Base-by-base conservation (phyloP, 139 green algal species). In the Desmodesmus armatus region DNA sequence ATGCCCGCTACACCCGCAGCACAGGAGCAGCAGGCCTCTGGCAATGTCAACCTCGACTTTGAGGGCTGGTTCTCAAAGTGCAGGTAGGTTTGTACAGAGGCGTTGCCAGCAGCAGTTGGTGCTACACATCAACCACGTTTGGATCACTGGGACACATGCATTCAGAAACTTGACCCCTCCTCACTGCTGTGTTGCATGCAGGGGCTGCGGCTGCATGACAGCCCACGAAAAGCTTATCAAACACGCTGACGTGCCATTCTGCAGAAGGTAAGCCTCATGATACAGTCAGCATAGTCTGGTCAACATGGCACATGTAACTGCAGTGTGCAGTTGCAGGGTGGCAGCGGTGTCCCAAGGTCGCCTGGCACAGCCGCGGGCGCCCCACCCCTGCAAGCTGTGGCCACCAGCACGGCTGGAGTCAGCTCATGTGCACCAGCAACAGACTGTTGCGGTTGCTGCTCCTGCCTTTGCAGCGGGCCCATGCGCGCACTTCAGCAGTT, bases 181-280 rank as follows among this genome's bases (percentile, higher is more conserved):
- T 60, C 6, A 13, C 63, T 43, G 13, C 31, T 70, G 44, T 49
- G 25, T 41, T 37, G 33, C 3, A 3, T 78, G 63, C 79, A 65
- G 80, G 35, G 80, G 80, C 21, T 85, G 80, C 37, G 80, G 80
- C 31, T 67, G 80, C 19, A 77, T 85, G 80, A 85, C 80, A 37
- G 80, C 80, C 1, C 47, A 85, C 27, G 80, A 85, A 41, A 33
- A 78, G 65, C 2, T 27, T 0, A 78, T 85, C 31, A 7, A 43
- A 7, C 33, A 23, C 21, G 23, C 27, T n/a, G 66, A 85, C 7
- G 80, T 85, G 66, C 80, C 80, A 19, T 85, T 85, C 66, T 85
- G 80, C 66, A 37, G 49, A 4, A 77, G 80, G 80, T 85, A n/a
- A 31, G n/a, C 40, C 5, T 69, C 7, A 25, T 21, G 33, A 25